phyloP scores from a whole-genome alignment of 2,329 filamentous ascomycete genomes.

The Cladosporium sp. region DNA sequence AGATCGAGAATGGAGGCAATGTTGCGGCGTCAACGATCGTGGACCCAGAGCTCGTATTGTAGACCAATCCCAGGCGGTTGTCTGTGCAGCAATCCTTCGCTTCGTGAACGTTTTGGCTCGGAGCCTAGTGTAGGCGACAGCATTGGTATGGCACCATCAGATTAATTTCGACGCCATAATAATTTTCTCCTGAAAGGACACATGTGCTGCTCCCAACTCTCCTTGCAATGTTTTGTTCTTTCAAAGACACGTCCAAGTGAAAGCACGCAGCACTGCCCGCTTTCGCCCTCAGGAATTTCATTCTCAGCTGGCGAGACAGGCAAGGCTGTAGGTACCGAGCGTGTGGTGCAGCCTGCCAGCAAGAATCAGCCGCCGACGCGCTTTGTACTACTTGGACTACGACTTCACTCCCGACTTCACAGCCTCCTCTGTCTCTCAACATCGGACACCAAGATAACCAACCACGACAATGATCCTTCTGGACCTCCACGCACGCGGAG shows the following conservation, averaged over 20 bases:
- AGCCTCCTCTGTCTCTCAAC: background rate
- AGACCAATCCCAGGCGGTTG: background rate
- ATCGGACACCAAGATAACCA: background rate
- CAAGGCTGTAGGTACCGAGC: background rate
- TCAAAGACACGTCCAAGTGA: background rate
- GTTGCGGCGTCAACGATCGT: background rate
- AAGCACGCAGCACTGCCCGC: background rate
- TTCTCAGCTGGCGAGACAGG: background rate
- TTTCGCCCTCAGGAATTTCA: background rate
- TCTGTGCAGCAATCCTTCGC: conserved; percentile 4
- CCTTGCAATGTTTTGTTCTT: background rate
- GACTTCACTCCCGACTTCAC: background rate
- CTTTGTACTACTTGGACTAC: background rate
- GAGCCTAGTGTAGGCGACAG: conserved; percentile 7
- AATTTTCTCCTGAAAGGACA: background rate
- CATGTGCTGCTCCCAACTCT: background rate
- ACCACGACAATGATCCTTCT: background rate
- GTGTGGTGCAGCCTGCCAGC: background rate
- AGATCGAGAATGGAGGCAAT: background rate
- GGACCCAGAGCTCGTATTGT: background rate
- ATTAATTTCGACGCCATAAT: conserved; percentile 3
- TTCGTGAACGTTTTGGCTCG: background rate
- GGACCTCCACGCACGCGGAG: background rate
- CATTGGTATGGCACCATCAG: background rate
- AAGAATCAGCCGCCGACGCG: background rate